Percentiles rank a stretch among this genome's conserved stretches.
phyloP scores from a whole-genome alignment of 2,329 filamentous ascomycete genomes.

The Fusarium pilosicola region DNA sequence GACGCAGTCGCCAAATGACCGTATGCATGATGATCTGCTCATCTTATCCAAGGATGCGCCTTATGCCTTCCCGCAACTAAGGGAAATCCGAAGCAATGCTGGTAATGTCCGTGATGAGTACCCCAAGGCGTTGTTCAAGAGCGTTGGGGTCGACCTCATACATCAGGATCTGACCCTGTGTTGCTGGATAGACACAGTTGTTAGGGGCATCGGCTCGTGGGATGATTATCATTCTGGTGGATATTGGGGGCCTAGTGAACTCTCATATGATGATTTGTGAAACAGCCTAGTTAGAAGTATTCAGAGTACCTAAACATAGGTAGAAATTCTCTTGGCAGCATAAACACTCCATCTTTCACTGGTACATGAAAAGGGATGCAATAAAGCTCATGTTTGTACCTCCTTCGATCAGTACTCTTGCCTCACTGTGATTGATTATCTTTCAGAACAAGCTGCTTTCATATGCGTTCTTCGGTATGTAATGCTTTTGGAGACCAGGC shows the following conservation, averaged over 20 bases:
- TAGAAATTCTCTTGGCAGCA: neutral
- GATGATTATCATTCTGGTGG: neutral
- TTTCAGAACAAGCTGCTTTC: too few relatives aligned
- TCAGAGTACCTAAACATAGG: neutral
- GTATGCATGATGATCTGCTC: neutral
- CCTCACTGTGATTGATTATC: too few relatives aligned
- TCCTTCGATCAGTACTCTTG: too few relatives aligned
- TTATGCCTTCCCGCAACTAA: neutral
- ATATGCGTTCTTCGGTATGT: too few relatives aligned
- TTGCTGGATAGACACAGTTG: neutral
- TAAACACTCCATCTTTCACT: neutral
- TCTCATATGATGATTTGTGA: neutral
- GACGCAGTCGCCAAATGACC: accelerated
- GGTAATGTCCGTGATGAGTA: neutral
- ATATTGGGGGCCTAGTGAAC: neutral
- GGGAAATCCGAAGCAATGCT: neutral
- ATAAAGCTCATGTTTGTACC: too few relatives aligned
- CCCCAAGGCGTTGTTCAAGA: neutral
- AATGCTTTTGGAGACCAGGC: too few relatives aligned
- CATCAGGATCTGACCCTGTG: neutral
- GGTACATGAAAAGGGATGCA: too few relatives aligned
- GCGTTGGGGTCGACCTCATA: neutral
- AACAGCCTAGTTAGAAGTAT: neutral
- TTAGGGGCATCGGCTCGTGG: accelerated
- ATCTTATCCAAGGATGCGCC: neutral